Evolutionary conservation across 371 early-diverging fungal genomes (phyloP).

Genomic region (Rhizopus arrhizus): DNA sequence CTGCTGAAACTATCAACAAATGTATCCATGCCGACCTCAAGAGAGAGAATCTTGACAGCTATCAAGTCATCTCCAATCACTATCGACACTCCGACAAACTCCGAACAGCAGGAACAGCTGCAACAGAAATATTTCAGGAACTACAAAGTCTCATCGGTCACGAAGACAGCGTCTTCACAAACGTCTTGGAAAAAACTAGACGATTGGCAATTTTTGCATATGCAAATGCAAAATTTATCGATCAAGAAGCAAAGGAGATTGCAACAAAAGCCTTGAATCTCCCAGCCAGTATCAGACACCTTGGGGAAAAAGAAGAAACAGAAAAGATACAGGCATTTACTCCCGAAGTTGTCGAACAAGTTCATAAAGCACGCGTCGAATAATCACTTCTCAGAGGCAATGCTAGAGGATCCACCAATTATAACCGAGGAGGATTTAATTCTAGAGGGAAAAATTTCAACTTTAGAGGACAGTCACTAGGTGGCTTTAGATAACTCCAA

Average conservation of each 20-base stretch:
- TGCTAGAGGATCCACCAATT: too few relatives aligned
- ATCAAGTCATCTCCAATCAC: background rate
- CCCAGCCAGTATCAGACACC: conserved; percentile 1
- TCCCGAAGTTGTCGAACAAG: background rate
- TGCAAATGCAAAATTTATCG: background rate
- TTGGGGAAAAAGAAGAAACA: background rate
- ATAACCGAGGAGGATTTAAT: too few relatives aligned
- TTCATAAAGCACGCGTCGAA: background rate
- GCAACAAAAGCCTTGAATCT: background rate
- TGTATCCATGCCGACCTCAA: conserved; percentile 1
- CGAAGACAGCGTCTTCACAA: too few relatives aligned
- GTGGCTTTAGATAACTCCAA: too few relatives aligned
- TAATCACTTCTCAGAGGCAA: too few relatives aligned
- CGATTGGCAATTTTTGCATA: background rate
- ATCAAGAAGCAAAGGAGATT: background rate
- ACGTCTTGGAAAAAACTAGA: too few relatives aligned
- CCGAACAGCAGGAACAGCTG: background rate
- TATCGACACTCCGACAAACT: background rate
- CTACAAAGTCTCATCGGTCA: background rate
- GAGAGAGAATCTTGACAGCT: background rate
- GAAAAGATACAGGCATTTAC: background rate
- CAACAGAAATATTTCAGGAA: background rate
- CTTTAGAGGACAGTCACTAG: too few relatives aligned
- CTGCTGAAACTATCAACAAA: background rate
- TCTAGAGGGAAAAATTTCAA: too few relatives aligned